phyloP scores from a whole-genome alignment of 768 basidiomycete genomes.

The Naematelia encephala region DNA sequence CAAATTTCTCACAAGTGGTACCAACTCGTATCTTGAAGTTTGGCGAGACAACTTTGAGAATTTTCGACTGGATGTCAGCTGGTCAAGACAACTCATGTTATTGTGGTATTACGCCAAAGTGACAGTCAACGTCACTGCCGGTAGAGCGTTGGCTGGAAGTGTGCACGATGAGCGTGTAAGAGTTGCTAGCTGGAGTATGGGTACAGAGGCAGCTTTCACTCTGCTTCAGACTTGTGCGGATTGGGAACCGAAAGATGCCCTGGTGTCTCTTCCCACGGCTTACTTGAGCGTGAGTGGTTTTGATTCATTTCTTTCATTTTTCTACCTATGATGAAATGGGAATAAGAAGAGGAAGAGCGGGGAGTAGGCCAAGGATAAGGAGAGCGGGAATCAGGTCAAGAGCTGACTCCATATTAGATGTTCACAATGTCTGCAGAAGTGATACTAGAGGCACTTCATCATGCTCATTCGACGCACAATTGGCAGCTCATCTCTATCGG shows the following conservation, averaged over 20 bases:
- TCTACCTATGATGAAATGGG: no score
- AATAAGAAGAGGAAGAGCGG: no score
- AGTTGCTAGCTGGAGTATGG: conserved; percentile 7
- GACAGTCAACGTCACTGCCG: conserved; percentile 8
- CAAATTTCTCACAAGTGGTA: conserved; percentile 4
- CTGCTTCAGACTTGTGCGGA: conserved; percentile 17
- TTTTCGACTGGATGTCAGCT: background rate
- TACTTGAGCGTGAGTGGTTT: conserved; percentile 17
- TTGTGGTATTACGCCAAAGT: conserved; percentile 8
- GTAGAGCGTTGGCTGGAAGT: conserved; percentile 3
- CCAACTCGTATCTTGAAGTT: conserved; percentile 15
- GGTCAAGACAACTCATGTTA: background rate
- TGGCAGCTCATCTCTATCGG: background rate
- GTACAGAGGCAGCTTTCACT: conserved; percentile 11
- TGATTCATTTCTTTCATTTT: background rate
- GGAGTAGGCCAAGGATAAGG: no score
- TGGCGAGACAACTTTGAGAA: conserved; percentile 16
- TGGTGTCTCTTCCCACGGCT: conserved; percentile 21
- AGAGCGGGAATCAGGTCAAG: no score
- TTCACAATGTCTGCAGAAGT: background rate
- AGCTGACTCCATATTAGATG: background rate
- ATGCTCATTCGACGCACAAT: background rate
- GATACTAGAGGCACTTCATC: background rate
- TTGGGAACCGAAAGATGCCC: conserved; percentile 15
- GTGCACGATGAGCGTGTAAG: conserved; percentile 10